Percentiles rank a stretch among this genome's conserved stretches.
phyloP scores from a whole-genome alignment of 768 basidiomycete species.

The Lactarius trivialis region DNA sequence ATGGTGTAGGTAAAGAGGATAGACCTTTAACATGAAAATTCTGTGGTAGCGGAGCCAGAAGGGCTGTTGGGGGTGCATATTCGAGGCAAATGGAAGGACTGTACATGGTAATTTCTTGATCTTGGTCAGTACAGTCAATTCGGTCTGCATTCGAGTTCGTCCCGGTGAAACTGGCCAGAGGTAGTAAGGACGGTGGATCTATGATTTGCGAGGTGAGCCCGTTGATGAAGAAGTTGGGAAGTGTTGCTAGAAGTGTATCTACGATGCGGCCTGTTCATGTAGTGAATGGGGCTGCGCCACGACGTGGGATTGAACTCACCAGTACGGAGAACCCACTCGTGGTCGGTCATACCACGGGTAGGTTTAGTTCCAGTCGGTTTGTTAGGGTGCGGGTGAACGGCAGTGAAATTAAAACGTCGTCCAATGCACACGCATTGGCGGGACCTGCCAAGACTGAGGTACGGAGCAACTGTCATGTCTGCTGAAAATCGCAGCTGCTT shows the following conservation, averaged over 20 bases:
- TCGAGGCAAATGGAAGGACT: constrained; percentile 53
- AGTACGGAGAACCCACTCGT: constrained; percentile 74
- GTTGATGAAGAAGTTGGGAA: constrained; percentile 62
- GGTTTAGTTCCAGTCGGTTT: not conserved
- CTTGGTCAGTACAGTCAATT: constrained; percentile 32
- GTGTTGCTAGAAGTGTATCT: constrained; percentile 57
- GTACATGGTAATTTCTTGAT: constrained; percentile 46
- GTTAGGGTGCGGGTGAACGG: not conserved
- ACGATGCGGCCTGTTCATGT: constrained; percentile 56
- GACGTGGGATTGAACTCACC: constrained; percentile 35
- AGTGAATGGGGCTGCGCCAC: not conserved
- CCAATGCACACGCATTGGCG: not conserved
- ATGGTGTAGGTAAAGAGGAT: constrained; percentile 13
- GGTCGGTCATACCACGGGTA: constrained; percentile 43
- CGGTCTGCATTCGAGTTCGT: constrained; percentile 29
- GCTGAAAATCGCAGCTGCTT: not conserved
- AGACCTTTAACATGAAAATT: constrained; percentile 67
- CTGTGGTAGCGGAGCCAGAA: constrained; percentile 65
- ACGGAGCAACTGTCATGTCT: not conserved
- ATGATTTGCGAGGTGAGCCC: constrained; percentile 53
- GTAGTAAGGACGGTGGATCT: constrained; percentile 23
- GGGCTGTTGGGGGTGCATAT: constrained; percentile 60
- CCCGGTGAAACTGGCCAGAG: constrained; percentile 14
- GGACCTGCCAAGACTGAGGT: not conserved
- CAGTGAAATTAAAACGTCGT: not conserved